phyloP scores from a whole-genome alignment of 345 rosid species.

The Mangifera indica region DNA sequence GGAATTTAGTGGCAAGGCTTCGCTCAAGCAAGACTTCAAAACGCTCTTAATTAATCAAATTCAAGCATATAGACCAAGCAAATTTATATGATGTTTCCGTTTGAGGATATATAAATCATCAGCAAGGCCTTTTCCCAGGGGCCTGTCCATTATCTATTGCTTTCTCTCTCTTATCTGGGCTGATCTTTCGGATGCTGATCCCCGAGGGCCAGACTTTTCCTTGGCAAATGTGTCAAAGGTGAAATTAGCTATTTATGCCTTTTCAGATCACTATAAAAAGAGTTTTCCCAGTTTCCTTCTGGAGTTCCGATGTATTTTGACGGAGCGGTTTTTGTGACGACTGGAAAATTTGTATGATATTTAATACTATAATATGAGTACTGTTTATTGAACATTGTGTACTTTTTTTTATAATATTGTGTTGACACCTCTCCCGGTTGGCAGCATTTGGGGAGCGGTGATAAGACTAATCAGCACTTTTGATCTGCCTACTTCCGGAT shows the following conservation, averaged over 20 bases:
- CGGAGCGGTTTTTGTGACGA: neutral
- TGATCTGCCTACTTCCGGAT: neutral
- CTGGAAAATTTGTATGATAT: neutral
- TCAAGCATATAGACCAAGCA: neutral
- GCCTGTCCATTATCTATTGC: neutral
- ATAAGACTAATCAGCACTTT: neutral
- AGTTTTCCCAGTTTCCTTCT: neutral
- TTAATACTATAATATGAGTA: neutral
- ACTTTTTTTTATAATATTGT: too few species aligned
- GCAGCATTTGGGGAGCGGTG: neutral
- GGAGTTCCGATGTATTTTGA: neutral
- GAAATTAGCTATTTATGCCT: neutral
- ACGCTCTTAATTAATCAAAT: conserved; percentile 44
- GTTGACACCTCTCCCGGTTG: neutral
- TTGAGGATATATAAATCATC: neutral
- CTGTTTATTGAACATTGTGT: too few species aligned
- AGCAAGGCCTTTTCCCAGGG: neutral
- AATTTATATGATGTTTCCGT: neutral
- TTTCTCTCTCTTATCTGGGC: conserved; percentile 39
- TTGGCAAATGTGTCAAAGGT: conserved; percentile 94
- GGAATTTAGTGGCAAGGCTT: conserved; percentile 82
- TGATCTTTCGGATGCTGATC: conserved; percentile 91
- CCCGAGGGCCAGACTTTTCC: conserved; percentile 80
- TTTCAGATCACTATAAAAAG: neutral
- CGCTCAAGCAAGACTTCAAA: conserved; percentile 88